phyloP scores from a whole-genome alignment of 169 alveolate genomes.

The Toxoplasma gondii region DNA sequence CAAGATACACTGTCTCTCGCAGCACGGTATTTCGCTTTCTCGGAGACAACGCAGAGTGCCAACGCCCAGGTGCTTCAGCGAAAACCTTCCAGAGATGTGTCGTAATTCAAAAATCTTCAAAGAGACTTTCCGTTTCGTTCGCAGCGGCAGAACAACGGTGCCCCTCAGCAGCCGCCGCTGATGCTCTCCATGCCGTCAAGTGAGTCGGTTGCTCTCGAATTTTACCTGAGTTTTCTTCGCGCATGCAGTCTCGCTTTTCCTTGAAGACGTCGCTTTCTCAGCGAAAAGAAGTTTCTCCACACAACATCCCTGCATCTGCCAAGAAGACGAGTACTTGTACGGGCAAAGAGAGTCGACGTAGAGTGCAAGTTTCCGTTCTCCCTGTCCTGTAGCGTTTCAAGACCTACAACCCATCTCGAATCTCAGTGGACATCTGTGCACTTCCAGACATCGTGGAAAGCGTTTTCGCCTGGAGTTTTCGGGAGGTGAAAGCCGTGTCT shows the following conservation, averaged over 20 bases:
- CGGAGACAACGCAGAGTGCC: no score
- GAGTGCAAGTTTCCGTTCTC: neutral
- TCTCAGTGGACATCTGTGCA: no score
- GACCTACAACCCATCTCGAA: no score
- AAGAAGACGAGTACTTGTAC: no score
- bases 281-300: neutral
- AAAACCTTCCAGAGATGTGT: neutral
- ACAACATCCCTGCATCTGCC: no score
- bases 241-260: neutral
- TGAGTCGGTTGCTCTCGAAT: neutral
- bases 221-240: neutral
- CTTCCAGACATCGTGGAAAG: no score
- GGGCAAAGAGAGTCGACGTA: no score
- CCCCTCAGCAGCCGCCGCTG: neutral
- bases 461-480: no score
- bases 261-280: neutral
- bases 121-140: neutral
- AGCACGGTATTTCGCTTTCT: no score
- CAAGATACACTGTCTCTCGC: no score
- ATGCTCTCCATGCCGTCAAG: neutral
- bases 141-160: neutral
- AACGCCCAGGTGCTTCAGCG: no score
- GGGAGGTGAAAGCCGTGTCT: no score
- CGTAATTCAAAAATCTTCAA: neutral
- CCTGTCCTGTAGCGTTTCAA: neutral